phyloP scores from a whole-genome alignment of 495 filamentous ascomycete genomes.

The Neurospora sp. region DNA sequence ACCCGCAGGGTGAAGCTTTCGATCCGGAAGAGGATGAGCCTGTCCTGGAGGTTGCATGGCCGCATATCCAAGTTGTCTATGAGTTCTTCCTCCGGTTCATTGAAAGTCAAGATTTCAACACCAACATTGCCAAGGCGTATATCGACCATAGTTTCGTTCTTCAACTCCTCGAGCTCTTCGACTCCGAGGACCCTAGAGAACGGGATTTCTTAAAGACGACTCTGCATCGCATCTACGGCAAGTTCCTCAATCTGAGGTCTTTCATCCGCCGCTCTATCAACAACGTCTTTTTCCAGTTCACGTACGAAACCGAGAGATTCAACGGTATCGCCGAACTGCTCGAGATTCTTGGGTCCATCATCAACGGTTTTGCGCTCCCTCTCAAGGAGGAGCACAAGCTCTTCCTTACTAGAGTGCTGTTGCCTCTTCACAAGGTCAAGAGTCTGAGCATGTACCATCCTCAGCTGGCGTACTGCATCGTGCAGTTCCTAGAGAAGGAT shows the following conservation, averaged over 20 bases:
- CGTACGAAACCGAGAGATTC: constrained; percentile 96
- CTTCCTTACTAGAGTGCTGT: constrained; percentile 85
- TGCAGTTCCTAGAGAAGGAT: constrained; percentile 98
- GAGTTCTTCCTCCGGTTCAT: constrained; percentile 99
- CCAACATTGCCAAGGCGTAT: constrained; percentile 97
- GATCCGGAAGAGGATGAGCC: constrained; percentile 98
- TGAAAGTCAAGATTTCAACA: constrained; percentile 99
- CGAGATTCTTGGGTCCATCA: constrained; percentile 96
- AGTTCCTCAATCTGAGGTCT: constrained; percentile 94
- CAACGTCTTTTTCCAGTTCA: constrained; percentile 99
- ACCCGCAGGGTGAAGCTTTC: constrained; percentile 96
- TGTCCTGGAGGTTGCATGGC: constrained; percentile 97
- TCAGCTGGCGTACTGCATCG: constrained; percentile 96
- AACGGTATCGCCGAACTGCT: constrained; percentile 96
- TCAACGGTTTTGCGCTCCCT: constrained; percentile 96
- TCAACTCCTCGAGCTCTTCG: constrained; percentile 94
- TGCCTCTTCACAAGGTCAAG: constrained; percentile 96
- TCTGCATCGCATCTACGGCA: constrained; percentile 95
- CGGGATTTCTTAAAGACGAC: constrained; percentile 98
- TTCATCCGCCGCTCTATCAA: constrained; percentile 98
- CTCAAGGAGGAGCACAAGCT: constrained; percentile 99
- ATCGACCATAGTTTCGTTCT: constrained; percentile 98
- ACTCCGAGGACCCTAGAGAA: constrained; percentile 96
- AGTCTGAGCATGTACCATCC: constrained; percentile 99
- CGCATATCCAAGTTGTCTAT: constrained; percentile 98